Evolutionary conservation across 106 monocot genomes (phyloP).

Genomic region (Acorus calamus): DNA sequence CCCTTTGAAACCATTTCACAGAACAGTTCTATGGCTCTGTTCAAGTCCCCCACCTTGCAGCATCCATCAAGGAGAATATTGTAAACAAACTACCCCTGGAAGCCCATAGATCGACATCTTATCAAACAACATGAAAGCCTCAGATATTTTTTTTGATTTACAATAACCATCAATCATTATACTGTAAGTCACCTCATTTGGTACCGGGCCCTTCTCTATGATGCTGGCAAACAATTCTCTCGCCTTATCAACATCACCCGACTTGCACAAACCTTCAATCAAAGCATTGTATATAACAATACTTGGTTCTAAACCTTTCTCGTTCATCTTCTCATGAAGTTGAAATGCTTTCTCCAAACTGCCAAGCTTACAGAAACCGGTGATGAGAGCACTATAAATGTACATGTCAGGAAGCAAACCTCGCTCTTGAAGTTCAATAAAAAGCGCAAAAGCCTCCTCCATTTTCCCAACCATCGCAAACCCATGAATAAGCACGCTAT

Average conservation of each 20-base stretch:
- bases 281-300: constrained; percentile 65
- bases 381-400: constrained; percentile 58
- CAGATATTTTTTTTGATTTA: constrained; percentile 38
- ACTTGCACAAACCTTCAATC: constrained; percentile 60
- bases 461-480: constrained; percentile 52
- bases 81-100: constrained; percentile 40
- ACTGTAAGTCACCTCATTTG: constrained; percentile 64
- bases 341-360: constrained; percentile 41
- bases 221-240: constrained; percentile 32
- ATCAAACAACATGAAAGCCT: constrained; percentile 63
- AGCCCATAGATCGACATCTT: constrained; percentile 60
- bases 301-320: constrained; percentile 50
- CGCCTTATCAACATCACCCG: constrained; percentile 45
- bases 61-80: constrained; percentile 50
- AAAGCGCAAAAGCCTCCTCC: constrained; percentile 44
- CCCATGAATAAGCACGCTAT: constrained; percentile 58
- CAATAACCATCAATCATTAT: constrained; percentile 59
- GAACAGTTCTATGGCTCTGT: constrained; percentile 39
- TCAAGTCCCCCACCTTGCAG: constrained; percentile 40
- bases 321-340: constrained; percentile 48
- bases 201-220: constrained; percentile 37
- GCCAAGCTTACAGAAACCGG: constrained; percentile 48
- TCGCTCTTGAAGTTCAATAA: constrained; percentile 47
- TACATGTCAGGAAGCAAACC: constrained; percentile 53
- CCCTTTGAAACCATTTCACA: constrained; percentile 43